phyloP scores from a whole-genome alignment of 2,329 filamentous ascomycete species.

The Aspergillus quadricinctus region DNA sequence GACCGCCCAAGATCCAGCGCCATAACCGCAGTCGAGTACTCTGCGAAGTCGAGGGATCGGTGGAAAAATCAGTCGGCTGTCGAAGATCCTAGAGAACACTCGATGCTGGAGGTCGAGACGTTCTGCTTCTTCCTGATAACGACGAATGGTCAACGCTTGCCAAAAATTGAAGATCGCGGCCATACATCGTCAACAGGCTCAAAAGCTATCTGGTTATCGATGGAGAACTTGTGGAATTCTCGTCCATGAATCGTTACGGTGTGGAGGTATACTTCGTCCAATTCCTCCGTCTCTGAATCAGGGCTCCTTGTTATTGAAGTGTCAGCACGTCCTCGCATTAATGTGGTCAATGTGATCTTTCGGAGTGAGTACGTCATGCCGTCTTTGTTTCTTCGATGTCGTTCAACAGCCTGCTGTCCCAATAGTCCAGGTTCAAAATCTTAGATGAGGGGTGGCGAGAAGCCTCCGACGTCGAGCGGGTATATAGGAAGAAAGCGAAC shows the following conservation, averaged over 20 bases:
- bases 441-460: conserved; percentile 6
- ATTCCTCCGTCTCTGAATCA: conserved; percentile 43
- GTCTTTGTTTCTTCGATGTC: neutral
- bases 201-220: conserved; percentile 63
- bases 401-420: neutral
- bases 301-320: conserved; percentile 33
- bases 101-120: conserved; percentile 61
- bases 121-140: conserved; percentile 61
- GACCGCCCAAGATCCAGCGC: conserved; percentile 65
- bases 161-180: neutral
- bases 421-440: neutral
- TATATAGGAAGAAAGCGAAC: conserved; percentile 10
- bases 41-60: conserved; percentile 54
- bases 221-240: conserved; percentile 62
- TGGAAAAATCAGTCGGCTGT: conserved; percentile 66
- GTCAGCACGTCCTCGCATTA: conserved; percentile 22
- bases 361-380: conserved; percentile 29
- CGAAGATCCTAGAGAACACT: conserved; percentile 61
- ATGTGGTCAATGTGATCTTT: conserved; percentile 3
- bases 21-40: conserved; percentile 70
- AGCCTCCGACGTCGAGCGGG: conserved; percentile 1
- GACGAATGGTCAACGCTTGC: conserved; percentile 1
- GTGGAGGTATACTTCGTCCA: conserved; percentile 58
- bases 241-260: conserved; percentile 59
- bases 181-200: conserved; percentile 67